These are phyloP conservation scores for Zygosaccharomyces bailii DNA, from an alignment of 805 yeast species.

Conservation along the genomic window DNA sequence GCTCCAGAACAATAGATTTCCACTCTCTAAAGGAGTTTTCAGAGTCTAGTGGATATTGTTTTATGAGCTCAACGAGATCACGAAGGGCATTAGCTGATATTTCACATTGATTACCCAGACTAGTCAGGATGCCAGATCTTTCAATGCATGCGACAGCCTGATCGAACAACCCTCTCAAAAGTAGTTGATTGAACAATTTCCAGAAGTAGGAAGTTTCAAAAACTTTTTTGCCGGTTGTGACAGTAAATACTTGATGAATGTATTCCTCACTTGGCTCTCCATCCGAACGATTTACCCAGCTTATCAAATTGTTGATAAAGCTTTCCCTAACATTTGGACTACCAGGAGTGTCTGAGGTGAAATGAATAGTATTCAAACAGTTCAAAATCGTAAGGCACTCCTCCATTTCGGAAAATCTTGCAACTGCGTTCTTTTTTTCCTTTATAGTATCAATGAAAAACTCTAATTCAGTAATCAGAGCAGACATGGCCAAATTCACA, in stretches of 20 bases:
- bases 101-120: conserved; percentile 23
- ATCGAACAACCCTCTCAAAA: conserved; percentile 58
- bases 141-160: conserved; percentile 45
- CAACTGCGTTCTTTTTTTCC: conserved; percentile 28
- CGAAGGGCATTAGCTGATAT: conserved; percentile 30
- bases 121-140: conserved; percentile 22
- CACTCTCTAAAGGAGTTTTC: conserved; percentile 37
- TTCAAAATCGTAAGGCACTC: conserved; percentile 52
- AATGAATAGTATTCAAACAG: conserved; percentile 51
- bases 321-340: conserved; percentile 36
- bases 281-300: conserved; percentile 70
- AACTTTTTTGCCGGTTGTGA: conserved; percentile 40
- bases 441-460: conserved; percentile 34
- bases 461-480: conserved; percentile 37
- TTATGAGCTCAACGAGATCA: conserved; percentile 36
- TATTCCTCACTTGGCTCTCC: conserved; percentile 57
- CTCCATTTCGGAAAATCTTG: conserved; percentile 39
- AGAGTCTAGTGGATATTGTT: conserved; percentile 37
- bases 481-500: conserved; percentile 37
- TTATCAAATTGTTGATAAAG: conserved; percentile 44
- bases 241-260: conserved; percentile 42
- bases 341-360: conserved; percentile 25
- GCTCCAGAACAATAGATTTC: conserved; percentile 34
- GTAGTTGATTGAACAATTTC: conserved; percentile 54
- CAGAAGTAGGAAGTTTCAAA: conserved; percentile 49